These are phyloP conservation scores for Arctium minus DNA, from an alignment of 129 eudicot genomes.

Conservation along the genomic window DNA sequence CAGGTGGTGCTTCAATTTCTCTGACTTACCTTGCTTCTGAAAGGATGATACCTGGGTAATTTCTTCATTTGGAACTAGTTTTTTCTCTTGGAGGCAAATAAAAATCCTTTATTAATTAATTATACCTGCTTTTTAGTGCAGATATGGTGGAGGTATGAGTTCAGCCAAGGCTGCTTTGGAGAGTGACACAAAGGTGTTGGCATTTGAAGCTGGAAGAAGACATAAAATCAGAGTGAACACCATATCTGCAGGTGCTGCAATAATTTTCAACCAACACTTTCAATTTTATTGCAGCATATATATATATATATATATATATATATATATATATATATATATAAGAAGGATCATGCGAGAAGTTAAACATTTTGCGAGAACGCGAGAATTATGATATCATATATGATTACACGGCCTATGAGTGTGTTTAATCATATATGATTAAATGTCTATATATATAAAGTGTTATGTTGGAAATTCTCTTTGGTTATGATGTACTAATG, in stretches of 20 bases:
- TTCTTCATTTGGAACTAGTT: background rate
- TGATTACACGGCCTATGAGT: no score
- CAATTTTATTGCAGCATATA: background rate
- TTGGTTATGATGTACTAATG: background rate
- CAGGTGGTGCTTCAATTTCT: conserved; percentile 89
- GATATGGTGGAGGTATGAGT: conserved; percentile 99
- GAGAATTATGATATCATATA: no score
- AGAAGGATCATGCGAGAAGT: no score
- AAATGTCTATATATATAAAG: no score
- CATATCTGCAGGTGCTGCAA: conserved; percentile 68
- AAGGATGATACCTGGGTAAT: conserved; percentile 84
- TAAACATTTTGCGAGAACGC: no score
- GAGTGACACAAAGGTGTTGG: conserved; percentile 83
- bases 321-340: no score
- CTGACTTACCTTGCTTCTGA: conserved; percentile 84
- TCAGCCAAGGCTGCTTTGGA: conserved; percentile 94
- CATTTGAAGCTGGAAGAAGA: conserved; percentile 96
- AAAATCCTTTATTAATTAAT: background rate
- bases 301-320: no score
- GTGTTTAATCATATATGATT: no score
- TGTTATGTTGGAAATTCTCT: no score
- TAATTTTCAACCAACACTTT: background rate
- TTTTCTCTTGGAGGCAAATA: background rate
- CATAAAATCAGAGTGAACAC: conserved; percentile 78
- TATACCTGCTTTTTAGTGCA: conserved; percentile 16